These are phyloP conservation scores for Fusarium succisae DNA, from an alignment of 2,329 filamentous ascomycete genomes.

Conservation along the genomic window DNA sequence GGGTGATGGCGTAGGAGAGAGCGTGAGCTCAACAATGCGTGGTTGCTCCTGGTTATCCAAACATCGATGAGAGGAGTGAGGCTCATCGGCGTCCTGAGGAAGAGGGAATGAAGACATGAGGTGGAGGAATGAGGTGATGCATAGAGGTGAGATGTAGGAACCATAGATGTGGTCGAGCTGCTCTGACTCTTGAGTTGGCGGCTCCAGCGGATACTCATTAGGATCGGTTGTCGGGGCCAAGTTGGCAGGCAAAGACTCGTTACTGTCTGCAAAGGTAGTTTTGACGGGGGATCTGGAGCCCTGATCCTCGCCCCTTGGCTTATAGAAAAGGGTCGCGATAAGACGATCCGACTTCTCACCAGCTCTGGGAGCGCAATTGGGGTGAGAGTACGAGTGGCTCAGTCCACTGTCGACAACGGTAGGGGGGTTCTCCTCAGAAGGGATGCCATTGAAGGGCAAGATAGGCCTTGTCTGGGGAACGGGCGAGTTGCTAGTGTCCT, in stretches of 20 bases:
- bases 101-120: conserved; percentile 71
- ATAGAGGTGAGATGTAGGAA: conserved; percentile 71
- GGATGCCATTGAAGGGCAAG: conserved; percentile 67
- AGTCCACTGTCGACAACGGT: conserved; percentile 70
- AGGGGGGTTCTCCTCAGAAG: conserved; percentile 66
- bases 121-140: conserved; percentile 72
- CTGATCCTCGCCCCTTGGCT: conserved; percentile 50
- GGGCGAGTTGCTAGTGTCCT: conserved; percentile 57
- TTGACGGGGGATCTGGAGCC: conserved; percentile 46
- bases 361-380: conserved; percentile 65
- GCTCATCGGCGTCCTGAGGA: conserved; percentile 59
- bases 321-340: conserved; percentile 73
- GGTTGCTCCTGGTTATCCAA: conserved; percentile 69
- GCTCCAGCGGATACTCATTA: conserved; percentile 68
- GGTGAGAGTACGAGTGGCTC: conserved; percentile 69
- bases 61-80: conserved; percentile 70
- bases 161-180: conserved; percentile 73
- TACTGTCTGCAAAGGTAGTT: conserved; percentile 44
- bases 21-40: conserved; percentile 71
- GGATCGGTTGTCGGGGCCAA: conserved; percentile 67
- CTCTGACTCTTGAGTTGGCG: conserved; percentile 63
- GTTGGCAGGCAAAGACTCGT: conserved; percentile 57
- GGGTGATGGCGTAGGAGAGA: conserved; percentile 67
- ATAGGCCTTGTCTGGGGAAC: conserved; percentile 52
- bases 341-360: conserved; percentile 62